Conservation (phyloP, 2,329 filamentous ascomycete species). For the Colletotrichum sp. region DNA sequence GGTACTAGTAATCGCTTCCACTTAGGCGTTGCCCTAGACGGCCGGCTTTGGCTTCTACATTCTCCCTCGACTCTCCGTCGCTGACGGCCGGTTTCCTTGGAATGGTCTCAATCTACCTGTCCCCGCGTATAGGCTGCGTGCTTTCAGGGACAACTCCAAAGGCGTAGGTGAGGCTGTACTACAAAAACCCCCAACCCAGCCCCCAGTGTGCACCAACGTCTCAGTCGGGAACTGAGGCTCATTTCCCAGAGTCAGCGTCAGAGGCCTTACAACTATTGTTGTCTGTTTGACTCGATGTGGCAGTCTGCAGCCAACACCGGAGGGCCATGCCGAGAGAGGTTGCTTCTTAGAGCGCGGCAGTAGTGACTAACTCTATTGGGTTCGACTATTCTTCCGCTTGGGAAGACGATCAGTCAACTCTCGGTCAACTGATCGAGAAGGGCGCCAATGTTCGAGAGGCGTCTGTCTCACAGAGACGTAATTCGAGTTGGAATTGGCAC, state of each 20-base stretch:
- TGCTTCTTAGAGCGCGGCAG: neutral
- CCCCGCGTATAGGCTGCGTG: neutral
- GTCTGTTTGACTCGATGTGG: neutral
- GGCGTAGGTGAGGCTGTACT: neutral
- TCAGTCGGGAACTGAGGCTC: neutral
- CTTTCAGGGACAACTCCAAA: neutral
- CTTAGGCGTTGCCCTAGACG: neutral
- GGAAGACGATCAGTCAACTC: neutral
- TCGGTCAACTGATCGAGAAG: neutral
- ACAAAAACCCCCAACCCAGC: neutral
- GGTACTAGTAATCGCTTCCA: neutral
- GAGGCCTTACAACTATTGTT: neutral
- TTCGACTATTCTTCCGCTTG: neutral
- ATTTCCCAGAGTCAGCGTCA: neutral
- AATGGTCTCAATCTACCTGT: neutral
- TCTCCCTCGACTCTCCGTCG: neutral
- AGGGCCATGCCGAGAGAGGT: rapidly evolving
- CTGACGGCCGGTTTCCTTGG: neutral
- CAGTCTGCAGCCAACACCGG: neutral
- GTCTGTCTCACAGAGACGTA: neutral
- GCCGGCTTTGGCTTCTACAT: neutral
- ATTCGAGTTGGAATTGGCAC: rapidly evolving
- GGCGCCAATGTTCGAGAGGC: neutral
- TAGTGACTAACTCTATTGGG: neutral
- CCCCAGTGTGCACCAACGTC: neutral